These are phyloP conservation scores for Hypoxylon cercidicola DNA, from an alignment of 495 filamentous ascomycete genomes.

Conservation along the genomic window DNA sequence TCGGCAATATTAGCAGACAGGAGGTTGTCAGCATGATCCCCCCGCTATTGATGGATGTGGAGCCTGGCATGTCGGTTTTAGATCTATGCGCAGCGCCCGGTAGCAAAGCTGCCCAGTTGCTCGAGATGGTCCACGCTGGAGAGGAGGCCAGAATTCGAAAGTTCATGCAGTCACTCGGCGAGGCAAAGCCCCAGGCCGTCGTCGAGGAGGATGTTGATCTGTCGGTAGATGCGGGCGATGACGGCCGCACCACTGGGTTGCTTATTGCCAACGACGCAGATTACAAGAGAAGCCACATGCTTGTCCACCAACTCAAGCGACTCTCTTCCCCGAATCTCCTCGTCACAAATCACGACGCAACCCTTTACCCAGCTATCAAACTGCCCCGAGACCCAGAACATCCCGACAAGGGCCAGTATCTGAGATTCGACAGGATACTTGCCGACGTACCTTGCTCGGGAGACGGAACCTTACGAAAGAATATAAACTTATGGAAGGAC, in stretches of 20 bases:
- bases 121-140: slow-evolving; percentile 91
- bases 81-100: slow-evolving; percentile 97
- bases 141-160: slow-evolving; percentile 84
- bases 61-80: slow-evolving; percentile 88
- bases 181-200: slow-evolving; percentile 59
- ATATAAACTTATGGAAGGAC: slow-evolving; percentile 90
- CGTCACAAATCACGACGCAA: slow-evolving; percentile 97
- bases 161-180: slow-evolving; percentile 62
- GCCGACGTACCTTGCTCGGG: slow-evolving; percentile 98
- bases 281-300: slow-evolving; percentile 94
- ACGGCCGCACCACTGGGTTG: slow-evolving; percentile 87
- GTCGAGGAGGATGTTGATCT: slow-evolving; percentile 60
- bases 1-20: slow-evolving; percentile 96
- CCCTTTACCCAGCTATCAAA: slow-evolving; percentile 90
- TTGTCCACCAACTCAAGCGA: slow-evolving; percentile 96
- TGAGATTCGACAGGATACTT: slow-evolving; percentile 96
- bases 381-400: slow-evolving; percentile 69
- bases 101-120: slow-evolving; percentile 93
- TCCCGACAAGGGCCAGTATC: slow-evolving; percentile 70
- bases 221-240: slow-evolving; percentile 71
- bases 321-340: slow-evolving; percentile 96
- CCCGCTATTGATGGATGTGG: slow-evolving; percentile 89
- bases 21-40: slow-evolving; percentile 99
- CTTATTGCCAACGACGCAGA: slow-evolving; percentile 96
- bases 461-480: slow-evolving; percentile 93